Base-by-base conservation (phyloP, 2,329 filamentous ascomycete genomes). In the Nothophoma quercina region DNA sequence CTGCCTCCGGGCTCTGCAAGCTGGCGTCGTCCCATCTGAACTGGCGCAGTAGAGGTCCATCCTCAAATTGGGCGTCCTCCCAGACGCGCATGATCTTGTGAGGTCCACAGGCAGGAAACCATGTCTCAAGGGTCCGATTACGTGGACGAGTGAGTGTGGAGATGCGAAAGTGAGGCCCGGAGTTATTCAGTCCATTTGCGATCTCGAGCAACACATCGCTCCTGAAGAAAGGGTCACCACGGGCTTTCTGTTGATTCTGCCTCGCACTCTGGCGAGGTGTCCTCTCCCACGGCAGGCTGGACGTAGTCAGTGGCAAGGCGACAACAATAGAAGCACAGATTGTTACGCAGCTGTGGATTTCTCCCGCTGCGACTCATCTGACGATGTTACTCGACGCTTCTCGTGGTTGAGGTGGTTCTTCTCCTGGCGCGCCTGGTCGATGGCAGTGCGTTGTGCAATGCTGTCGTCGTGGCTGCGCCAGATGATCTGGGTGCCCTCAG, bases 391-490 rank as follows among this genome's bases (percentile, higher is more conserved):
- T 59, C 75, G 74, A 48, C 79, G 74, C 69, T 78, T 80, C 46
- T 80, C 77, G 32, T 70, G 62, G 29, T 56, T 62, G 50, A 71
- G 68, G 32, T 75, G 74, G 34, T 74, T 83, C 77, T 96, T 96
- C 69, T 96, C 92, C 64, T 93, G 91, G 57, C 93, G 89, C 49
- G 91, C 90, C 75, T 96, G 91, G 68, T 97, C 93, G 59, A 96
- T 92, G 16, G 90, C 90, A 23, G 88, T 90, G 63, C 92, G 86
- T 78, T 97, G 93, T 63, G 91, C 89, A 70, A 99, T 97, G 75
- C 91, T 96, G 60, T 93, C 91, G 70, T 97, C 93, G 75, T 99
- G 95, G 71, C 89, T 95, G 79, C 96, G 96, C 86, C 93, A 99
- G 65, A 95, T 87, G 55, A 99, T 88, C 69, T 89, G 90, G 29